Evolutionary conservation across 176 grass and related monocot genomes (phyloP).

Genomic region (Avena atlantica): DNA sequence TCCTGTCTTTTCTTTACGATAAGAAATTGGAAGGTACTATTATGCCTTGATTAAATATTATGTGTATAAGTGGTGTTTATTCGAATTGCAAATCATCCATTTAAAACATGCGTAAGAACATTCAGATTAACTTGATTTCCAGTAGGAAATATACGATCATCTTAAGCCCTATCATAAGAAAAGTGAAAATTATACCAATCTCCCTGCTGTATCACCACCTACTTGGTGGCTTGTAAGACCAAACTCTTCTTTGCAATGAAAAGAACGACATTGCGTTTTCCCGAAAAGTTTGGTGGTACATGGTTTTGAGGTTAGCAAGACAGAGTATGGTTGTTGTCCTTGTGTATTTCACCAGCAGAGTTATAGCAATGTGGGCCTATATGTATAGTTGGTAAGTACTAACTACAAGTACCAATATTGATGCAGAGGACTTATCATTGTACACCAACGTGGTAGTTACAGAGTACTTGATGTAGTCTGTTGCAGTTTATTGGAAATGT

Average conservation of each 20-base stretch:
- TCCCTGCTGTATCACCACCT: no score
- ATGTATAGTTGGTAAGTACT: background rate
- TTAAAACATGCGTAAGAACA: slow-evolving; percentile 6
- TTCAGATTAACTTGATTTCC: slow-evolving; percentile 24
- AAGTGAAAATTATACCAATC: background rate
- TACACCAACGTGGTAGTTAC: background rate
- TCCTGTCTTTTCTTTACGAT: slow-evolving; percentile 72
- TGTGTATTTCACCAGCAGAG: background rate
- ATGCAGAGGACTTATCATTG: background rate
- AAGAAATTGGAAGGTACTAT: slow-evolving; percentile 91
- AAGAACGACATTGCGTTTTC: no score
- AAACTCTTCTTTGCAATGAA: no score
- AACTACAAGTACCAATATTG: background rate
- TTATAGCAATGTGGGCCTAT: background rate
- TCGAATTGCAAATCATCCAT: background rate
- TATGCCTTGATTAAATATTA: slow-evolving; percentile 17
- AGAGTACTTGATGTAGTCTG: background rate
- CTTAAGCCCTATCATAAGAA: background rate
- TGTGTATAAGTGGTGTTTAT: slow-evolving; percentile 30
- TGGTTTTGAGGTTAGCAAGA: background rate
- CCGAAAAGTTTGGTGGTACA: background rate
- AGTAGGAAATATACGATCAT: slow-evolving; percentile 11
- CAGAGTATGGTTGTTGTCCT: background rate
- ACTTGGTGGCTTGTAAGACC: no score
- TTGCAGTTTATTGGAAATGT: no score